phyloP scores from a whole-genome alignment of 225 moss, liverwort and hornwort genomes.

The Marchantia polymorpha region DNA sequence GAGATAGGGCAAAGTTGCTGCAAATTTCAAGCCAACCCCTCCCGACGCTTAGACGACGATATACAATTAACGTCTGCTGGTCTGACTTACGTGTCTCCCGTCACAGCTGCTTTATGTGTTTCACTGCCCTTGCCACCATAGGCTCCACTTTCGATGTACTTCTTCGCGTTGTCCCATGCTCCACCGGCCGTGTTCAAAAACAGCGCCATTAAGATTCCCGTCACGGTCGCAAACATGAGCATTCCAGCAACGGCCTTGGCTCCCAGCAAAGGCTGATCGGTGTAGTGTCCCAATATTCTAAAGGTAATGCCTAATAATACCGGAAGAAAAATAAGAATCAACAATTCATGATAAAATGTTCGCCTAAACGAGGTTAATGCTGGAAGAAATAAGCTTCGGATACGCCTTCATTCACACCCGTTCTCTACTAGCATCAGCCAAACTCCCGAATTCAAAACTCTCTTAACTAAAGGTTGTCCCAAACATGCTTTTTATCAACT shows the following conservation, averaged over 20 bases:
- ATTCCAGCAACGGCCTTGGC: slow-evolving; percentile 95
- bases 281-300: slow-evolving; percentile 71
- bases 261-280: slow-evolving; percentile 79
- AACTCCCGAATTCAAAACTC: not conserved
- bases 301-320: slow-evolving; percentile 55
- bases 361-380: too few relatives aligned
- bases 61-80: not conserved
- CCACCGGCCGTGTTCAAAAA: slow-evolving; percentile 95
- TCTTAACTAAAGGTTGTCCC: too few relatives aligned
- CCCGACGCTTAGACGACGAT: not conserved
- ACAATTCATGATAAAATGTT: too few relatives aligned
- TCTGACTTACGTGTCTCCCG: slow-evolving; percentile 87
- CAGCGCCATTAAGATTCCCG: slow-evolving; percentile 93
- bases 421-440: not conserved
- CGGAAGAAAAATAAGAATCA: not conserved
- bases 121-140: slow-evolving; percentile 97
- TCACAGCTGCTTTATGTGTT: slow-evolving; percentile 90
- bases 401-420: not conserved
- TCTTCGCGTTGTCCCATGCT: slow-evolving; percentile 99
- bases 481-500: too few relatives aligned
- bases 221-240: slow-evolving; percentile 98
- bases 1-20: not conserved
- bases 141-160: slow-evolving; percentile 94
- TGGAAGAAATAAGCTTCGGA: too few relatives aligned
- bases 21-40: not conserved